Base-by-base conservation (phyloP, 768 basidiomycete genomes). In the Boletus tylopilopsis region DNA sequence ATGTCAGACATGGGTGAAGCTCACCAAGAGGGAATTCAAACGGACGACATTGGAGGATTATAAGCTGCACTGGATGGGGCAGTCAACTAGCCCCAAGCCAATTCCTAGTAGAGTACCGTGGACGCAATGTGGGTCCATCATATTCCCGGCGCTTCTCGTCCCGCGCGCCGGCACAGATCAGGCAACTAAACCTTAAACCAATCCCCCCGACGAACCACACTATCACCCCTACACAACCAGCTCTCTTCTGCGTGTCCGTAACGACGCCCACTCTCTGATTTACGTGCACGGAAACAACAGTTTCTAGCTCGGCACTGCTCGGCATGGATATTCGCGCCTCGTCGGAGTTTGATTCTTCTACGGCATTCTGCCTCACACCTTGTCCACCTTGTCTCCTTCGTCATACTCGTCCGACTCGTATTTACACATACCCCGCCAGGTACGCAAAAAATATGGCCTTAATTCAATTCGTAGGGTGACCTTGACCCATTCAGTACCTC, bases 341-440 rank as follows among this genome's bases (percentile, higher is more conserved):
- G 58, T 70, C 67, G 68, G 67, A 70, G 67, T 68, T 70, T 69
- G 21, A 68, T 60, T 68, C 15, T 42, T 41, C 36, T 27, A 50
- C 67, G 55, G 60, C 53, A 67, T 44, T 62, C 64, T 53, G 57
- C 62, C 60, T 59, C 65, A 40, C 67, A 60, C 66, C 60, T 64
- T 56, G 53, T 51, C 66, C 68, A 66, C 68, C 68, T 68, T 66
- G 68, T 69, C 64, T 49, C 64, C 66, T 58, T 34, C 59, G 54
- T 63, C 56, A 59, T 57, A 68, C 61, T 57, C 52, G 47, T 48
- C 57, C 52, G 45, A 25, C 58, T 45, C 50, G 49, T 56, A 62
- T 47, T 52, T 56, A 53, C 56, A 48, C 54, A 56, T 41, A 38
- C 41, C 53, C 42, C 27, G 6, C 21, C 48, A 60, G 54, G 68